Evolutionary conservation across 2,329 filamentous ascomycete species (phyloP), one percentile per base, ranked within the genome.

Genomic region (Podosphaera fusca): DNA sequence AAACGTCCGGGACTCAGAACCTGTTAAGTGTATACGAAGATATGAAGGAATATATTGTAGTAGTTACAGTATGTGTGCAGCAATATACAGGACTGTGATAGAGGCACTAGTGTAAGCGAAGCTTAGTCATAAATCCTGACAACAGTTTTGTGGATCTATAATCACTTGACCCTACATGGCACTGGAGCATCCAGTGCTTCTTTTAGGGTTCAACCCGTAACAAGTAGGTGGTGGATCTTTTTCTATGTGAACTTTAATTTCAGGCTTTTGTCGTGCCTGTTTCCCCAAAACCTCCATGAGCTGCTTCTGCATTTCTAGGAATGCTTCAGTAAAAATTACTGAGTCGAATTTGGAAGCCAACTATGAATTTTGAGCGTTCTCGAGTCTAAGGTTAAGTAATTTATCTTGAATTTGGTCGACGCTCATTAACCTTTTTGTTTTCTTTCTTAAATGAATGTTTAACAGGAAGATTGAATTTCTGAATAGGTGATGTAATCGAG

Each of bases 201-300:
- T 21, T 21, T 21, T 21, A 21, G 1, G 21, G 21, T 21, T 21
- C 21, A 21, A 21, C 21, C 21, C 21, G 21, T 21, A 21, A 21
- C 21, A 21, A 21, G 14, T 55, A 2, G 5, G 36, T 30, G 52
- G 34, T 30, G 36, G 21, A 55, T 40, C 34, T 31, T 55, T 55
- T 12, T 55, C 35, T 29, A 31, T 55, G n/a, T 14, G 4, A 52
- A 36, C 12, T 8, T 36, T 52, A 34, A 33, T 7, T 51, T 51
- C 49, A 51, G 49, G 49, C 49, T 51, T 51, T 51, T 51, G 49
- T 51, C 49, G 49, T 51, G 30, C 21, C 49, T 34, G 29, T 51
- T 51, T 51, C n/a, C 30, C 49, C 30, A 51, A 51, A 51, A 51
- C 21, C 12, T 51, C 49, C 49, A 33, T 51, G 30, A 34, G 49